Evolutionary conservation across 805 yeast species (phyloP).

Genomic region (Suhomyces xylopsoci): DNA sequence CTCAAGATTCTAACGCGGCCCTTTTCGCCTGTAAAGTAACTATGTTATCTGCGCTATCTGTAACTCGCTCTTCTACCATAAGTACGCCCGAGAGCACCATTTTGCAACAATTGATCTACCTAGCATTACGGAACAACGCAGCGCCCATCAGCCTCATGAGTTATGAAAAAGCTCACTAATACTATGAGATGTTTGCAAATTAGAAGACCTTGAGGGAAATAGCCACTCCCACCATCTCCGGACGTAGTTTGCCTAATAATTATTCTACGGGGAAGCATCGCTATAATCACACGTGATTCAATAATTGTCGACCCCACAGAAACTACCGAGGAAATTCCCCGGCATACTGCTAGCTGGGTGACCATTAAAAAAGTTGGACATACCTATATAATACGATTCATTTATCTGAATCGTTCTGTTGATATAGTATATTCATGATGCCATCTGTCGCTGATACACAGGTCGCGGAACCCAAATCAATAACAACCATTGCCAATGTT

Average conservation of each 20-base stretch:
- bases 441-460: conserved; percentile 14
- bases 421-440: conserved; percentile 4
- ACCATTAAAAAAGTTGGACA: not conserved
- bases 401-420: not conserved
- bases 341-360: not conserved
- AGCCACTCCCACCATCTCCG: not conserved
- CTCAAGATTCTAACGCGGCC: not conserved
- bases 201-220: not conserved
- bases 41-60: too few species aligned
- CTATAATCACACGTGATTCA: not conserved
- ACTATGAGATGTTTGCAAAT: too few species aligned
- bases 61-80: not conserved
- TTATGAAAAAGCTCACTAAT: too few species aligned
- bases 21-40: not conserved
- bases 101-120: not conserved
- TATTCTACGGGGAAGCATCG: not conserved
- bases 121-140: not conserved
- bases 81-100: not conserved
- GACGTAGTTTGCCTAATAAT: not conserved
- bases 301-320: not conserved
- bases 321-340: conserved; percentile 2
- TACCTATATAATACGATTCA: not conserved
- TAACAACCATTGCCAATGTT: conserved; percentile 28
- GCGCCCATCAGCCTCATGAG: not conserved
- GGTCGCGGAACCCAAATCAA: conserved; percentile 8